Base-by-base conservation (phyloP, 805 yeast genomes). In the Lipomyces chichibuensis region DNA sequence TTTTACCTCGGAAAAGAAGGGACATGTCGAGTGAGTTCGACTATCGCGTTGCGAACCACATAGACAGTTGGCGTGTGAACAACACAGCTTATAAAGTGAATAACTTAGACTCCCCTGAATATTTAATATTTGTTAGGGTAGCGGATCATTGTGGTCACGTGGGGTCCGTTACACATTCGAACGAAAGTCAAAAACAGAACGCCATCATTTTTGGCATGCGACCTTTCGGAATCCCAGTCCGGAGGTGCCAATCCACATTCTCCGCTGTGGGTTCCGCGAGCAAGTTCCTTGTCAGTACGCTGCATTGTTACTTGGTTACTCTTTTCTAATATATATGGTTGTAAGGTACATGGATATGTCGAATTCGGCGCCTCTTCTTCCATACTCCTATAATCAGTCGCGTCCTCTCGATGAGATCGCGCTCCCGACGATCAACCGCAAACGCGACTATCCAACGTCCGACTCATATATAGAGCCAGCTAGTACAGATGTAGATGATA, bases 361-460 rank as follows among this genome's bases (percentile, higher is more conserved):
- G 23, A 49, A 54, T 25, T 23, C 57, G 11, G 25, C 53, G 13
- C 70, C 59, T 53, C 65, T 69, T 5, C 64, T 70, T 27, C 73
- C 73, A 8, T 62, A 62, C 33, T 64, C 72, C 25, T 64, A 69
- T 65, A 60, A 66, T 59, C 65, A 60, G 23, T 66, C 71, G 37
- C 65, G 69, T 2, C 59, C 65, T 5, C 57, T 57, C 23, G 27
- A 51, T 49, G 68, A 63, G 66, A 29, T 70, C 32, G 65, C 71
- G 43, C 59, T 69, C 35, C 57, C 67, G 43, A 54, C 49, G 37
- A 23, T 33, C 14, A 62, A 49, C n/a, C 29, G 66, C 8, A 69
- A 69, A 54, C 70, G 72, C 59, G 72, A 69, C 59, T 69, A 61
- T 27, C 71, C 70, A 6, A 58, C 72, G 13, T 70, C 73, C 9